Evolutionary conservation across 2,329 filamentous ascomycete genomes (phyloP).

Genomic region (Daldinia sp.): DNA sequence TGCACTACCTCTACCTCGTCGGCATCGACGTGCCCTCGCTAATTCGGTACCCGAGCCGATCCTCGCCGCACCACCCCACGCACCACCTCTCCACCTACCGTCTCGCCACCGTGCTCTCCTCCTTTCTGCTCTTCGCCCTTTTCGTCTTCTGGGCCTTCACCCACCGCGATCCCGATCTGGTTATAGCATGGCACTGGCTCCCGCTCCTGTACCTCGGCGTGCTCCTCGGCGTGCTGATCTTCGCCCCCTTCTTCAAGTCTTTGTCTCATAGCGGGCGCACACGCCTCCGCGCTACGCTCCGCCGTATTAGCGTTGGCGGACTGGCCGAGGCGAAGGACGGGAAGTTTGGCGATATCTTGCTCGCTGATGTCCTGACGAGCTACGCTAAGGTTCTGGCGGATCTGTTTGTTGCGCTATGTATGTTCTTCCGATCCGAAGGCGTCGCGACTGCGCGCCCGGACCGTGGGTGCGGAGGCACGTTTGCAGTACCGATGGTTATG

Average conservation of each 20-base stretch:
- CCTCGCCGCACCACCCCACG: conserved; percentile 72
- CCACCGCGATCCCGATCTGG: conserved; percentile 71
- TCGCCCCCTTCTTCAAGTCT: conserved; percentile 68
- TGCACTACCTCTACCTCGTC: conserved; percentile 81
- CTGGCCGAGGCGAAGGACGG: conserved; percentile 86
- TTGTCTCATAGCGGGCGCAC: conserved; percentile 74
- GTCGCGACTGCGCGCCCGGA: conserved; percentile 84
- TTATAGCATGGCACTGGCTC: conserved; percentile 83
- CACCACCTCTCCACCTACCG: conserved; percentile 88
- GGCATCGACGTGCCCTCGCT: conserved; percentile 89
- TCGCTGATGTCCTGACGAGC: conserved; percentile 93
- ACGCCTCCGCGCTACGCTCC: conserved; percentile 77
- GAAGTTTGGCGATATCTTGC: conserved; percentile 92
- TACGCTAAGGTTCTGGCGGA: conserved; percentile 94
- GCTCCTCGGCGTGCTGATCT: conserved; percentile 75
- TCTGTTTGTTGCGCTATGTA: conserved; percentile 87
- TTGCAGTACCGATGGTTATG: conserved; percentile 85
- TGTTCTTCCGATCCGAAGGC: conserved; percentile 78
- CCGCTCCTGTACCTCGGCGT: conserved; percentile 84
- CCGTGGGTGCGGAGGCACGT: conserved; percentile 78
- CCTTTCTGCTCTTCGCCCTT: conserved; percentile 75
- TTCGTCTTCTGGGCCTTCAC: conserved; percentile 86
- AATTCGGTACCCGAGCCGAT: conserved; percentile 83
- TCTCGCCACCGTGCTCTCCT: conserved; percentile 78
- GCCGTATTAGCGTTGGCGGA: conserved; percentile 82